Base-by-base conservation (phyloP, 2,329 filamentous ascomycete genomes). In the Talaromyces funiculosus region DNA sequence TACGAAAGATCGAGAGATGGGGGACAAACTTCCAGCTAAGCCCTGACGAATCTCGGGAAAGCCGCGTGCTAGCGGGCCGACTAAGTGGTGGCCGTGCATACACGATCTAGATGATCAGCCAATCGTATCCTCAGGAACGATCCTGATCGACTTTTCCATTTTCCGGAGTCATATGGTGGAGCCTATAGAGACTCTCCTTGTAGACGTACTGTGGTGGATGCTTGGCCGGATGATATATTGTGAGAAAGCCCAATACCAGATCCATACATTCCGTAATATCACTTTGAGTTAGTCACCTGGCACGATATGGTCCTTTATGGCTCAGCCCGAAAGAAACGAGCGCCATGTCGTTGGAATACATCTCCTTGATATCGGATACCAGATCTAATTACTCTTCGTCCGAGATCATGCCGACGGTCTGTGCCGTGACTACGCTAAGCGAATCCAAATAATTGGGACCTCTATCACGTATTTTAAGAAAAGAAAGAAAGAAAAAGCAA, bases 31-130 rank as follows among this genome's bases (percentile, higher is more conserved):
- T 37, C 22, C 3, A 37, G 16, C 45, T 53, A 53, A 53, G 45
- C 45, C 33, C 20, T 59, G 57, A 57, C 26, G 22, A 47, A 57
- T 58, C 60, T 61, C 60, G 55, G 60, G 60, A 61, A 61, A 58
- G 37, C 60, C 60, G 60, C 54, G 47, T 55, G 55, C 60, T 61
- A 61, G 47, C 33, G 59, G 60, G 37, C 12, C 33, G 22, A n/a
- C 12, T n/a, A 54, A 40, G 33, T 40, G 35, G 33, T n/a, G 33
- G 33, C 7, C 3, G 31, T 40, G 35, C 12, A 29, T 47, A 26
- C 38, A 33, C 31, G 7, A 33, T 10, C 7, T 33, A 9, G 29
- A 9, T 31, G 9, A 31, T 3, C 2, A n/a, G 43, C 43, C 43
- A 47, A 47, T 47, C 43, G 16, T 26, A 29, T 47, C 43, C 22